Percentiles rank a stretch among this genome's conserved stretches.
Evolutionary conservation across 331 rosid species (phyloP).

Genomic region (Acacia pycnantha): DNA sequence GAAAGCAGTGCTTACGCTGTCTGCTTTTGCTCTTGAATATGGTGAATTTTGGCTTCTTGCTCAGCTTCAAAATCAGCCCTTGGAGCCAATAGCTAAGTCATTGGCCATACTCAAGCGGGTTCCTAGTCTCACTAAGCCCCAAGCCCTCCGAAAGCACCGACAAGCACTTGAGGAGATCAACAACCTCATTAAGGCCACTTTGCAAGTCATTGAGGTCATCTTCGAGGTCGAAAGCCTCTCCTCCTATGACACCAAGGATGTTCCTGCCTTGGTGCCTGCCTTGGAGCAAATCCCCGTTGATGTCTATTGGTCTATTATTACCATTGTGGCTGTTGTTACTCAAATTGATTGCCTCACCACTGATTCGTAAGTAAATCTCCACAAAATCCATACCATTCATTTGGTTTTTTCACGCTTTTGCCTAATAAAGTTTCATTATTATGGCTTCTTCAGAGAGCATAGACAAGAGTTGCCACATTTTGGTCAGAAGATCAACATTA

Average conservation of each 20-base stretch:
- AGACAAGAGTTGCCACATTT: constrained; percentile 35
- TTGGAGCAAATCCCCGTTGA: constrained; percentile 39
- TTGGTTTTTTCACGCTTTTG: neutral
- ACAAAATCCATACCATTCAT: too few species aligned
- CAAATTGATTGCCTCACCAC: constrained; percentile 38
- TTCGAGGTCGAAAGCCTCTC: constrained; percentile 36
- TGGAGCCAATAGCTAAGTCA: constrained; percentile 47
- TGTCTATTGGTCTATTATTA: constrained; percentile 48
- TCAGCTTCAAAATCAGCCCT: constrained; percentile 25
- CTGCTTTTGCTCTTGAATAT: constrained; percentile 60
- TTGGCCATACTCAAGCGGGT: constrained; percentile 37
- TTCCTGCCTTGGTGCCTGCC: constrained; percentile 37
- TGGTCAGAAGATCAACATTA: constrained; percentile 42
- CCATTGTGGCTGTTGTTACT: constrained; percentile 34
- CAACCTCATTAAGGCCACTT: constrained; percentile 32
- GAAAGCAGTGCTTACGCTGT: constrained; percentile 56
- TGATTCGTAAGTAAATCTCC: constrained; percentile 28
- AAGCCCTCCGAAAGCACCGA: constrained; percentile 29
- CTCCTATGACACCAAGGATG: constrained; percentile 30
- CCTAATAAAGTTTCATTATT: neutral
- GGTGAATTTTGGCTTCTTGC: constrained; percentile 62
- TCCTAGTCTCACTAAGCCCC: constrained; percentile 27
- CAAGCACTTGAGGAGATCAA: constrained; percentile 36
- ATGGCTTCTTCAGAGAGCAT: constrained; percentile 23
- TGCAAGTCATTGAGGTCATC: constrained; percentile 37